Evolutionary conservation across 2,329 filamentous ascomycete genomes (phyloP).

Genomic region (Verticillium dahliae): DNA sequence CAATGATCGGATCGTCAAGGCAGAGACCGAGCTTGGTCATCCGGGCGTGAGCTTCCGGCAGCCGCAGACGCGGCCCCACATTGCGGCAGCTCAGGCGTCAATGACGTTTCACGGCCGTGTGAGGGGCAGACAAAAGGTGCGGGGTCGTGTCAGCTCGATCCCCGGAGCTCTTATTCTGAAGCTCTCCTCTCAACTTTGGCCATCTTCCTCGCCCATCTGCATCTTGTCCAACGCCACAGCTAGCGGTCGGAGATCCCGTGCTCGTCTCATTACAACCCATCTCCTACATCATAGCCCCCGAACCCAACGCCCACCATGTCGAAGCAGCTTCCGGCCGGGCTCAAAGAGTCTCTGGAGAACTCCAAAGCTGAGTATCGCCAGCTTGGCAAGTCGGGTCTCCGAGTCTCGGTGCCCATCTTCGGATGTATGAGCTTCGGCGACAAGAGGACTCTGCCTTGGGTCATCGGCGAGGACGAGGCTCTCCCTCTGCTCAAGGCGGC

Average conservation of each 20-base stretch:
- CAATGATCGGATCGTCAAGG: neutral
- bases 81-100: neutral
- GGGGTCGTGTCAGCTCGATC: neutral
- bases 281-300: neutral
- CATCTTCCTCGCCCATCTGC: neutral
- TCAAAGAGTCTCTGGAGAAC: constrained; percentile 20
- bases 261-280: neutral
- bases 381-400: constrained; percentile 56
- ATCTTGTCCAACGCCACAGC: neutral
- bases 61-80: neutral
- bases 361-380: constrained; percentile 41
- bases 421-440: constrained; percentile 59
- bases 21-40: neutral
- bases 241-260: neutral
- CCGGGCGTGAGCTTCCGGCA: neutral
- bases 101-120: neutral
- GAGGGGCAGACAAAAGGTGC: neutral
- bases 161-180: neutral
- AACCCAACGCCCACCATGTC: neutral
- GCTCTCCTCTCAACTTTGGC: neutral
- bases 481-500: constrained; percentile 56
- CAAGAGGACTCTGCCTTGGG: constrained; percentile 44
- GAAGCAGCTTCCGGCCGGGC: constrained; percentile 3
- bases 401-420: constrained; percentile 56
- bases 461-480: constrained; percentile 50